phyloP scores from a whole-genome alignment of 2,329 filamentous ascomycete genomes.

The Phialophora expanda region DNA sequence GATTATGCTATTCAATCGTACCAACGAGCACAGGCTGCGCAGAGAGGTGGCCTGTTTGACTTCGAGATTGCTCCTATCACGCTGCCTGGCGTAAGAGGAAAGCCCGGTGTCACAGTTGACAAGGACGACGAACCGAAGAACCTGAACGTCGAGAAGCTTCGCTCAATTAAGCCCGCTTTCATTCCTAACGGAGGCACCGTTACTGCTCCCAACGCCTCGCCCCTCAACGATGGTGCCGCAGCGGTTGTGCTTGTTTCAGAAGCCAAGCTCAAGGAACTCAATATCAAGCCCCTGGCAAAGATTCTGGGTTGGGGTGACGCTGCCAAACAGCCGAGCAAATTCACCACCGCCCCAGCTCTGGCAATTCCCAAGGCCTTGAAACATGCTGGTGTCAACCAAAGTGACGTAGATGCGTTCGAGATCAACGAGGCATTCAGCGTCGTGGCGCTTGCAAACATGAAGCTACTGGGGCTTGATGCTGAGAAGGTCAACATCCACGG shows the following conservation, averaged over 20 bases:
- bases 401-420: constrained; percentile 89
- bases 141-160: constrained; percentile 79
- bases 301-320: constrained; percentile 98
- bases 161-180: constrained; percentile 82
- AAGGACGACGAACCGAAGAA: constrained; percentile 97
- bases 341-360: constrained; percentile 90
- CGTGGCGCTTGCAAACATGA: constrained; percentile 94
- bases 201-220: constrained; percentile 94
- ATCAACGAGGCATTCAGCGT: constrained; percentile 99
- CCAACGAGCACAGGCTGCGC: constrained; percentile 87
- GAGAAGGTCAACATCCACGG: constrained; percentile 95
- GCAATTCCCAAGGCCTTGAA: constrained; percentile 97
- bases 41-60: constrained; percentile 78
- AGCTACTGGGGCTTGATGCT: constrained; percentile 77
- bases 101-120: constrained; percentile 79
- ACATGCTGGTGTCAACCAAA: constrained; percentile 81
- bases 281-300: constrained; percentile 89
- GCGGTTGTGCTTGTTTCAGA: constrained; percentile 93
- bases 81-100: constrained; percentile 85
- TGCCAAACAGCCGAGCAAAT: constrained; percentile 87
- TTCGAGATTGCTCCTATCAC: constrained; percentile 89
- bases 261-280: constrained; percentile 88
- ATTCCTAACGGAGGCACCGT: constrained; percentile 79
- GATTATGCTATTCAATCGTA: constrained; percentile 95
- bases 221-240: constrained; percentile 91